phyloP scores from a whole-genome alignment of 192 early-diverging fungal species.

The Chytriomyces sp. region DNA sequence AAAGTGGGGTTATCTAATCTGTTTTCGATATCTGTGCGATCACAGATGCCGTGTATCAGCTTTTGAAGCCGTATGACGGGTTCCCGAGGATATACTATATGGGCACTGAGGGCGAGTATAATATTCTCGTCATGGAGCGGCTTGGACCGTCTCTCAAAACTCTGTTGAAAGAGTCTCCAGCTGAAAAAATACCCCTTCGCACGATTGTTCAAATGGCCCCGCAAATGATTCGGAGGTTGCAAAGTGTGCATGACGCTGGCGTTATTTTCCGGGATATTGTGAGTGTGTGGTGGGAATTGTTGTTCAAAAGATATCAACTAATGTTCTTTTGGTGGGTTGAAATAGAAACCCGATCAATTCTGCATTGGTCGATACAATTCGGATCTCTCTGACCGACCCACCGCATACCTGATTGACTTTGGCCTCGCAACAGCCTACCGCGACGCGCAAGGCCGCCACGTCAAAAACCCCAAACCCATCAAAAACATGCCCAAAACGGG shows the following conservation, averaged over 20 bases:
- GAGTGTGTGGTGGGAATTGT: too few species aligned
- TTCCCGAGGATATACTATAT: conserved; percentile 43
- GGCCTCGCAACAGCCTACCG: conserved; percentile 46
- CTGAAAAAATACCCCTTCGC: conserved; percentile 39
- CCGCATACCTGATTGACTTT: conserved; percentile 50
- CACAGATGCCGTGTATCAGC: conserved; percentile 32
- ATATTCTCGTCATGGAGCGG: conserved; percentile 52
- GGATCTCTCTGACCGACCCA: conserved; percentile 37
- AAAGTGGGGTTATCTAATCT: background rate
- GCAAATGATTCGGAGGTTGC: conserved; percentile 41
- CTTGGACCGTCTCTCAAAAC: conserved; percentile 46
- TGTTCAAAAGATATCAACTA: too few species aligned
- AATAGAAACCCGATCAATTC: conserved; percentile 62
- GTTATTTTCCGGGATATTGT: conserved; percentile 55
- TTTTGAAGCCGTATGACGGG: conserved; percentile 35
- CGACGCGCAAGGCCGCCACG: conserved; percentile 41
- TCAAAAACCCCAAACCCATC: conserved; percentile 35
- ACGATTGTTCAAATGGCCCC: conserved; percentile 45
- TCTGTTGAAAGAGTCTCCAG: conserved; percentile 26
- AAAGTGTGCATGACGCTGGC: conserved; percentile 36
- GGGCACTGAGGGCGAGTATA: conserved; percentile 47
- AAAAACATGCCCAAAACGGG: conserved; percentile 46
- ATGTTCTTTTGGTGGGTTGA: too few species aligned
- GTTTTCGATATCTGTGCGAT: background rate
- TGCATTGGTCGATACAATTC: conserved; percentile 50